phyloP scores from a whole-genome alignment of 371 early-diverging fungal species.

The Mucor indicus region DNA sequence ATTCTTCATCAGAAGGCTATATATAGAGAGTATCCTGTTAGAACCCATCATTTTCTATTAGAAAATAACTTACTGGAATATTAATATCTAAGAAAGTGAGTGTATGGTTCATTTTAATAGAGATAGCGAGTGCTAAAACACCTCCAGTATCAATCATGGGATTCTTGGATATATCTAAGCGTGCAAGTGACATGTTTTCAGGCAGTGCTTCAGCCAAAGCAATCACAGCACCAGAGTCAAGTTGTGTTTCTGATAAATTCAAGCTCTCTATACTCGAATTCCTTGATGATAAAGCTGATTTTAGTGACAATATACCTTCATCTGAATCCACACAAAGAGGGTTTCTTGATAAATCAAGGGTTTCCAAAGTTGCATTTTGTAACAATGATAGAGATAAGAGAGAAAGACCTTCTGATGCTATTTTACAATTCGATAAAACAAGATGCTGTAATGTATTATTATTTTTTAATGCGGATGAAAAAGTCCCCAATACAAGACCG shows the following conservation, averaged over 20 bases:
- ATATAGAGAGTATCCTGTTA: background rate
- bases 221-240: constrained; percentile 70
- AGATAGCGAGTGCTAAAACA: constrained; percentile 74
- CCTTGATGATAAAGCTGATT: constrained; percentile 51
- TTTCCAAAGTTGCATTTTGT: constrained; percentile 27
- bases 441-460: constrained; percentile 50
- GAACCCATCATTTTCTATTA: too few species aligned
- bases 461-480: constrained; percentile 51
- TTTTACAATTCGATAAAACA: constrained; percentile 48
- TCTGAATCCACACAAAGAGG: constrained; percentile 29
- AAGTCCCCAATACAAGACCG: constrained; percentile 39
- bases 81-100: constrained; percentile 75
- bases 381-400: constrained; percentile 58
- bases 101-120: constrained; percentile 73
- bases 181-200: constrained; percentile 57
- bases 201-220: constrained; percentile 79
- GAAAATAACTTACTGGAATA: constrained; percentile 45
- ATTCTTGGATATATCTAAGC: constrained; percentile 76
- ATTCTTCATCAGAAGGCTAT: constrained; percentile 62
- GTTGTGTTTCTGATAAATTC: constrained; percentile 57
- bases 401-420: constrained; percentile 47
- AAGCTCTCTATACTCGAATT: constrained; percentile 64
- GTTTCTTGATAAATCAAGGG: constrained; percentile 52
- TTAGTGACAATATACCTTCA: constrained; percentile 58
- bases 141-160: constrained; percentile 76